These are phyloP conservation scores for Syncephalastrum racemosum DNA, from an alignment of 371 early-diverging fungal species.

Conservation along the genomic window DNA sequence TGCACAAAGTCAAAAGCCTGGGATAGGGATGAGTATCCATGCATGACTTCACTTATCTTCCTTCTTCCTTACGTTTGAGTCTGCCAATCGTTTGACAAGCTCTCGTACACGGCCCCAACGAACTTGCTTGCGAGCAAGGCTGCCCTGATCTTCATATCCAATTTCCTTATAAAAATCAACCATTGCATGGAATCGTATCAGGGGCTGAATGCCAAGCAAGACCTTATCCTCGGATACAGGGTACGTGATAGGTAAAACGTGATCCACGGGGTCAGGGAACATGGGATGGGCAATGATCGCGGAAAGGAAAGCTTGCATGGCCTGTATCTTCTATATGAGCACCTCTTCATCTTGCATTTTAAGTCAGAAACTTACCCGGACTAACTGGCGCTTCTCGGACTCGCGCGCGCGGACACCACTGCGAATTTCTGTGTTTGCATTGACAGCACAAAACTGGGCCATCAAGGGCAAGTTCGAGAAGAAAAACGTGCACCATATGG, in stretches of 20 bases:
- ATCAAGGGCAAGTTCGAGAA: conserved; percentile 26
- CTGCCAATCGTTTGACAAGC: conserved; percentile 36
- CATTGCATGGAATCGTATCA: conserved; percentile 29
- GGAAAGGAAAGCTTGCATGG: conserved; percentile 36
- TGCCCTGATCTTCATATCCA: conserved; percentile 24
- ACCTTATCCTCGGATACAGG: conserved; percentile 43
- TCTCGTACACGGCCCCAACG: conserved; percentile 48
- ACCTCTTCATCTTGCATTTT: neutral
- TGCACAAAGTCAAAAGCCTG: conserved; percentile 54
- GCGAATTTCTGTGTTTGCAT: conserved; percentile 13
- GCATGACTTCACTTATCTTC: too few relatives aligned
- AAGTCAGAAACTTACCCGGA: conserved; percentile 16
- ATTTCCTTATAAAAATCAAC: conserved; percentile 47
- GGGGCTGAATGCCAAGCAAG: conserved; percentile 34
- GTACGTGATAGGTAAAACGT: conserved; percentile 37
- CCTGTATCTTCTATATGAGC: conserved; percentile 10
- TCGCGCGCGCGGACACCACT: conserved; percentile 5
- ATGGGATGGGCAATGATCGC: conserved; percentile 32
- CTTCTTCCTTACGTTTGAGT: conserved; percentile 29
- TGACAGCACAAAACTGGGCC: conserved; percentile 32
- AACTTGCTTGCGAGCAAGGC: conserved; percentile 33
- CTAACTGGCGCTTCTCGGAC: conserved; percentile 21
- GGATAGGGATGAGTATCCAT: neutral
- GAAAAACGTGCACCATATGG: conserved; percentile 47
- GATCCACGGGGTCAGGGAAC: conserved; percentile 41